Conservation (phyloP, 2,329 filamentous ascomycete species). For the Fusarium solani-melongenae region DNA sequence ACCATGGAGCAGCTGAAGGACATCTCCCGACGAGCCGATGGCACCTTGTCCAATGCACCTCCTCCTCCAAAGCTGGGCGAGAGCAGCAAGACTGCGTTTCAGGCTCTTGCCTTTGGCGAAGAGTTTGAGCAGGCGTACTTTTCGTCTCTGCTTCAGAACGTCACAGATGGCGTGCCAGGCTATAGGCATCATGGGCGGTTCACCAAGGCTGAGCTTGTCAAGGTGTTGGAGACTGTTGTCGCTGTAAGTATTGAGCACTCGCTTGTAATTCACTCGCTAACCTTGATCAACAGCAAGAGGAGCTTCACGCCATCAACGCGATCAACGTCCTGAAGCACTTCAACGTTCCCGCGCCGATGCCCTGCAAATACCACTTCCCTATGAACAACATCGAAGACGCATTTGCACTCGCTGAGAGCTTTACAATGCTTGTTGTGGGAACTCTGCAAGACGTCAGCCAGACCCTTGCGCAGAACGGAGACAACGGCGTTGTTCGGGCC, state of each 20-base stretch:
- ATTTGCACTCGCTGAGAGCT: slow-evolving; percentile 5
- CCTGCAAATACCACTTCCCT: slow-evolving; percentile 14
- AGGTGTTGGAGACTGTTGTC: background rate
- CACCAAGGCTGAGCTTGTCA: background rate
- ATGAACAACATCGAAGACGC: background rate
- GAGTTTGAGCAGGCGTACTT: slow-evolving; percentile 14
- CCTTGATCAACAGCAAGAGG: background rate
- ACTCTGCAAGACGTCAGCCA: slow-evolving; percentile 8
- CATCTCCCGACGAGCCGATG: background rate
- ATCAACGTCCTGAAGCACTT: slow-evolving; percentile 14
- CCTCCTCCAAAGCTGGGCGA: slow-evolving; percentile 7
- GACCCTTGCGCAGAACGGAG: background rate
- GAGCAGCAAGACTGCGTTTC: slow-evolving; percentile 5
- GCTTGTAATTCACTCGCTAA: background rate
- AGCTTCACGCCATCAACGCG: slow-evolving; percentile 10
- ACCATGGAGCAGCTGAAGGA: background rate
- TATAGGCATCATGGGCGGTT: background rate
- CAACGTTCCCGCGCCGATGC: slow-evolving; percentile 1
- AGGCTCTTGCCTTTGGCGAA: slow-evolving; percentile 6
- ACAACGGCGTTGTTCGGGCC: slow-evolving; percentile 1
- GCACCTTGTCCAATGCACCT: background rate
- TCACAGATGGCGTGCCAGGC: background rate
- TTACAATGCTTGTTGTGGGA: slow-evolving; percentile 7
- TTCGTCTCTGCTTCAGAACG: background rate
- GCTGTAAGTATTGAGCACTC: background rate